Base-by-base conservation (phyloP, 768 basidiomycete species). In the Galerina sulciceps region DNA sequence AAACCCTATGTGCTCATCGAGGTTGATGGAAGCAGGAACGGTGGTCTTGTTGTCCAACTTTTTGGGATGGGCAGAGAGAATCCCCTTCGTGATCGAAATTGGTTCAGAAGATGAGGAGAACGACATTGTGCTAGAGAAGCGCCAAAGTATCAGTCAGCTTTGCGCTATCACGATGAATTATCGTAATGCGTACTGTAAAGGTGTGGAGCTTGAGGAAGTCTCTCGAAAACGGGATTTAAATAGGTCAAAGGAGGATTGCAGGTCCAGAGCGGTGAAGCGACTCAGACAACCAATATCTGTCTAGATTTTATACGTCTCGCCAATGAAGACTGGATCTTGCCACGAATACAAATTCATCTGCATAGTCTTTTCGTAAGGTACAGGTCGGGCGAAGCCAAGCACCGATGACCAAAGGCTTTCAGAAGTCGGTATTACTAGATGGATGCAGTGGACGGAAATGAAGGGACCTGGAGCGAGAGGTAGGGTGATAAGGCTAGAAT, bases 1-100 rank as follows among this genome's bases (percentile, higher is more conserved):
- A 45, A 60, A 57, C 17, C 64, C 64, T 23, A 65, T 46, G 48
- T 62, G 58, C 3, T 60, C 64, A 15, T 65, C 61, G 43, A 65
- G 55, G 35, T 62, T 62, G 23, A 65, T 54, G 22, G 49, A 51
- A 15, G 61, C 62, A n/a, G 43, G 55, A 26, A 62, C 49, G 34
- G 46, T 43, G 10, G 61, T 60, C 18, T 60, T 61, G 38, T 50
- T 36, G 23, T 62, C 61, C 2, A 22, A 15, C 46, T 62, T 65
- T 31, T 35, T 58, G 53, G 58, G 60, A 26, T 59, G 55, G 20
- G 61, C 61, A n/a, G 58, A 44, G 23, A 65, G 59, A 42, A 58
- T 22, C 6, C 64, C 64, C 40, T 57, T 42, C 26, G 49, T 22
- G 35, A 55, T 62, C 42, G 50, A 47, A 55, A 46, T 55, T 50